Evolutionary conservation across 805 yeast genomes (phyloP).

Genomic region (Kodamaea neixiangensis): DNA sequence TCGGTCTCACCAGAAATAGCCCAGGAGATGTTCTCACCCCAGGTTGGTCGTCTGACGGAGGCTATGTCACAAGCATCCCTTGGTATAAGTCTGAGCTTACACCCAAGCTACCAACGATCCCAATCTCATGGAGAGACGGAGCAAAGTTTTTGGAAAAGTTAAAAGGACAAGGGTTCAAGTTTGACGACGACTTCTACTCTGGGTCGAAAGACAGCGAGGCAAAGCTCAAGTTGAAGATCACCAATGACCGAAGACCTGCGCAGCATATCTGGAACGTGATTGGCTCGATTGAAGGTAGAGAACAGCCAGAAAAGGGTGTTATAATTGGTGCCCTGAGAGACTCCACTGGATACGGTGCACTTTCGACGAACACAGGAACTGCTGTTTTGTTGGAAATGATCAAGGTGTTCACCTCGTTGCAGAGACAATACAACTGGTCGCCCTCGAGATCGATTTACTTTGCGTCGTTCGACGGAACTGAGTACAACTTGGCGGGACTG

Average conservation of each 20-base stretch:
- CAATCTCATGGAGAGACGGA: conserved; percentile 77
- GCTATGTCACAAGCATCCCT: conserved; percentile 38
- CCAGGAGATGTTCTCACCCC: conserved; percentile 84
- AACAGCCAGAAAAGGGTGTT: conserved; percentile 71
- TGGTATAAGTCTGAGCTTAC: conserved; percentile 52
- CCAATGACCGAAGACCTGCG: conserved; percentile 46
- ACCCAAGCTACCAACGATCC: conserved; percentile 74
- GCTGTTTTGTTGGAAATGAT: conserved; percentile 70
- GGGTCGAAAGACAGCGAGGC: conserved; percentile 21
- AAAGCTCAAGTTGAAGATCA: conserved; percentile 25
- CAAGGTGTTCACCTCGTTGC: conserved; percentile 64
- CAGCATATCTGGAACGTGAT: conserved; percentile 79
- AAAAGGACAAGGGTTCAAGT: conserved; percentile 20
- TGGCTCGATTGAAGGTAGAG: conserved; percentile 77
- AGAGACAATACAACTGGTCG: conserved; percentile 68
- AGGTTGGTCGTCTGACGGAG: conserved; percentile 60
- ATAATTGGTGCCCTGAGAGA: conserved; percentile 85
- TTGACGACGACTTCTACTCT: conserved; percentile 29
- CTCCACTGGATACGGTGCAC: conserved; percentile 73
- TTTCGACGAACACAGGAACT: conserved; percentile 72
- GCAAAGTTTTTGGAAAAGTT: conserved; percentile 34
- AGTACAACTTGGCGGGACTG: conserved; percentile 83
- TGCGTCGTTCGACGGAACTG: conserved; percentile 79
- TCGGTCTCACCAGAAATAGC: conserved; percentile 56
- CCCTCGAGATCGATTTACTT: conserved; percentile 84